Base-by-base conservation (phyloP, 2,329 filamentous ascomycete genomes). In the Rasamsonia emersonii region DNA sequence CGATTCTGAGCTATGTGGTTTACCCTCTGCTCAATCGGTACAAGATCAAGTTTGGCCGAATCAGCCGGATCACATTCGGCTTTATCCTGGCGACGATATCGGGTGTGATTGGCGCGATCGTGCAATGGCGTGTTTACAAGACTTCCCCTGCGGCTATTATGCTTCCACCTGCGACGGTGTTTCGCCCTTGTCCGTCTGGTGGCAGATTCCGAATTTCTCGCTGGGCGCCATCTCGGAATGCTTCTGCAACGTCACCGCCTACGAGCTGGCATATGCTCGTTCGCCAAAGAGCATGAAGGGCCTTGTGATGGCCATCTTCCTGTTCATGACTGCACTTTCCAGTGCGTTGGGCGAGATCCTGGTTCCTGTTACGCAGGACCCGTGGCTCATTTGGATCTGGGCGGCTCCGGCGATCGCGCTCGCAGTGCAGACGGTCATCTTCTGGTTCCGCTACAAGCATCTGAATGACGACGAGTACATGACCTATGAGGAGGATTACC, bases 211-310 rank as follows among this genome's bases (percentile, higher is more conserved):
- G 2, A 56, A 62, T 4, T 70, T 70, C 47, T 57, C 72, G 6
- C 56, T 77, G 2, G 65, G 72, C 35, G 72, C 65, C 39, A 64
- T 75, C 38, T 71, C 69, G 2, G 72, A 75, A 48, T 75, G 74
- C 46, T 68, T 75, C 41, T 66, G 70, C 2, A 71, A 65, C 8
- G 67, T 77, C 36, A 76, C 73, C 3, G 77, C 76, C 1, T 74
- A 82, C 42, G 82, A 86, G 53, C 85, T 84, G 42, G 82, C 82
- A 19, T 86, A 77, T 63, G 79, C 77, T 53, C 84, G 85, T 59
- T 80, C 81, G 0, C 82, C 82, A 16, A 75, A 72, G 49, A 86
- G 85, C 64, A 88, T 88, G 82, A 18, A 32, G 13, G 17, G 31
- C 20, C 38, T 40, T n/a, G 38, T 40, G 10, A 34, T 40, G 34